Evolutionary conservation across 2,329 filamentous ascomycete species (phyloP).

Genomic region (Chalaropsis ovoidea): DNA sequence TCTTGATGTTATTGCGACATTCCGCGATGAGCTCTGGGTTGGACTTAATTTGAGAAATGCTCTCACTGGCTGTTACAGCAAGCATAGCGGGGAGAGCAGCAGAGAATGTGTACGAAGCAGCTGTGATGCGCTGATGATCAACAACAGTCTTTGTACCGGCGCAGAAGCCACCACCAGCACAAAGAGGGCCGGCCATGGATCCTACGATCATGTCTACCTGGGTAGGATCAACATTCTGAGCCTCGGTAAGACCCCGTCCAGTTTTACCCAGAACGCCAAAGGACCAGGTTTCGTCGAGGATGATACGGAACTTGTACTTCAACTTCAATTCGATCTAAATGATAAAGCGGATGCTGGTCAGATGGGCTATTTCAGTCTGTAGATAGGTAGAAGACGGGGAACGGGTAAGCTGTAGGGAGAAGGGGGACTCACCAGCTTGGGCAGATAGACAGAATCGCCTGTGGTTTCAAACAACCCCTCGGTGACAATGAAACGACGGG

Average conservation of each 20-base stretch:
- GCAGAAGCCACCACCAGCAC: constrained; percentile 91
- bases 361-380: no score
- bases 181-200: constrained; percentile 78
- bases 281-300: constrained; percentile 94
- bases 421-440: constrained; percentile 57
- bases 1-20: constrained; percentile 75
- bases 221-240: constrained; percentile 86
- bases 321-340: constrained; percentile 67
- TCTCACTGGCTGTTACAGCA: constrained; percentile 91
- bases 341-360: no score
- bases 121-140: constrained; percentile 89
- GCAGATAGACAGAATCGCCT: constrained; percentile 75
- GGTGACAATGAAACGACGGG: constrained; percentile 87
- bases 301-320: constrained; percentile 94
- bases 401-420: constrained; percentile 10
- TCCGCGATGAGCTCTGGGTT: constrained; percentile 71
- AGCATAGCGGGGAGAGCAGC: constrained; percentile 88
- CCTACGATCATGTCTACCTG: constrained; percentile 97
- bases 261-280: constrained; percentile 90
- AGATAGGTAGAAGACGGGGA: no score
- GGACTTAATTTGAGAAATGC: constrained; percentile 72
- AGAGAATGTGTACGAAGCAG: constrained; percentile 88
- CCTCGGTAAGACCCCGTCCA: constrained; percentile 85
- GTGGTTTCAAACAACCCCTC: constrained; percentile 88
- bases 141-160: constrained; percentile 85